These are phyloP conservation scores for Vanderwaltozyma yarrowii DNA, from an alignment of 805 yeast species.

Conservation along the genomic window DNA sequence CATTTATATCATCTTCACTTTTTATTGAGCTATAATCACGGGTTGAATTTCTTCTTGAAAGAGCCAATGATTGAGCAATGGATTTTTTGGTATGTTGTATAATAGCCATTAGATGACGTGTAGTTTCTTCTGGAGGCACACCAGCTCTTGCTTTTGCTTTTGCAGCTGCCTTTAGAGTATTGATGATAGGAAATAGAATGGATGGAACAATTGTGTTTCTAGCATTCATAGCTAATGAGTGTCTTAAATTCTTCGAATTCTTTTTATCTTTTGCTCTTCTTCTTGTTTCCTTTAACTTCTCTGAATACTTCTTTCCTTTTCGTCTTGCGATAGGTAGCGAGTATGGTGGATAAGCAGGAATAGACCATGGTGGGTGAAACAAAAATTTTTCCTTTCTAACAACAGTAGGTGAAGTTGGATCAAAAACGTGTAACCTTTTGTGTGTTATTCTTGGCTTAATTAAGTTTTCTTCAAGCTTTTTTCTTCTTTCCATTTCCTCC, in stretches of 20 bases:
- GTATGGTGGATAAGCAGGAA: constrained; percentile 25
- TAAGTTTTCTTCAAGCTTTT: background rate
- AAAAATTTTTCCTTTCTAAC: constrained; percentile 21
- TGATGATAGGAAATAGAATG: constrained; percentile 23
- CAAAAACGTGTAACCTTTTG: constrained; percentile 2
- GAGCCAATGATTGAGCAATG: constrained; percentile 17
- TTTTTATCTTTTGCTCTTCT: constrained; percentile 2
- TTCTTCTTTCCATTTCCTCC: constrained; percentile 17
- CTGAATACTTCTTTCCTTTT: constrained; percentile 7
- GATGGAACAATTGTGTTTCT: constrained; percentile 18
- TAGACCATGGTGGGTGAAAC: constrained; percentile 28
- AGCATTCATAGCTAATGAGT: constrained; percentile 7
- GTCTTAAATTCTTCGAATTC: background rate
- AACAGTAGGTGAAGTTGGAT: constrained; percentile 17
- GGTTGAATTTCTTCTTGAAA: constrained; percentile 9
- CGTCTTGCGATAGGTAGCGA: constrained; percentile 24
- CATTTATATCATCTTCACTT: constrained; percentile 6
- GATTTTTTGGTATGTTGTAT: constrained; percentile 25
- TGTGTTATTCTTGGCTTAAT: background rate
- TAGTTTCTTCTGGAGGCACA: constrained; percentile 26
- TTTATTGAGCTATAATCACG: constrained; percentile 5
- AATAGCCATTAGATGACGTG: constrained; percentile 20
- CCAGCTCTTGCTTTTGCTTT: constrained; percentile 26
- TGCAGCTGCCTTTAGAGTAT: constrained; percentile 28
- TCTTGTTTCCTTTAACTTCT: constrained; percentile 1